Base-by-base conservation (phyloP, 2,329 filamentous ascomycete genomes). In the Fusarium papillatum region DNA sequence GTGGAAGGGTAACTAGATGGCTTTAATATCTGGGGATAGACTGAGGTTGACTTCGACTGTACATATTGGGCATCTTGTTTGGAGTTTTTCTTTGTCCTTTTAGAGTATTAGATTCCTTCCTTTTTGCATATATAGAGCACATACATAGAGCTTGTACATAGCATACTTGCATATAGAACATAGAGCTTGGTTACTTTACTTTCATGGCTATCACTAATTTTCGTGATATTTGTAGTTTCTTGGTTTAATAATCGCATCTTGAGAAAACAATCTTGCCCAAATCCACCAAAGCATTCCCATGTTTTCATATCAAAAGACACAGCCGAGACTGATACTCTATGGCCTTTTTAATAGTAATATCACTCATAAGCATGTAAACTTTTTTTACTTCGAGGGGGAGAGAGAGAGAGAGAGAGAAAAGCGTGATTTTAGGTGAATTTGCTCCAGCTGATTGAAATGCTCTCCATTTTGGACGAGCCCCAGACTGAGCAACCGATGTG, bases 1-100 rank as follows among this genome's bases (percentile, higher is more conserved):
- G 55, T 70, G 63, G 63, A 64, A 46, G 43, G 26, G 26, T n/a
- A 34, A 65, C 43, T 57, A 57, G 31, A 22, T 16, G 31, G 29
- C n/a, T 17, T 36, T 57, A 57, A 36, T 36, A 5, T 9, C 13
- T 36, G 53, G 53, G 14, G 29, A 36, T 57, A 34, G 53, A 36
- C 13, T 19, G 53, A 31, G 29, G 53, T 36, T 57, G 29, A 16
- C 14, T 57, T 36, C n/a, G 13, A 36, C 31, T 57, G 53, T 57
- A 57, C 13, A 57, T 57, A 57, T 57, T 57, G 53, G 53, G 29
- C 29, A 36, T 31, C 53, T 34, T 22, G 19, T 34, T 57, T 36
- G n/a, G 19, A n/a, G 31, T 9, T 36, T 34, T 34, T 29, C 17
- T 8, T 57, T 57, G 31, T 34, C 8, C 31, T 57, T 36, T 57